These are phyloP conservation scores for Nicotiana obtusifolia DNA, from an alignment of 257 asterid species.

Conservation along the genomic window DNA sequence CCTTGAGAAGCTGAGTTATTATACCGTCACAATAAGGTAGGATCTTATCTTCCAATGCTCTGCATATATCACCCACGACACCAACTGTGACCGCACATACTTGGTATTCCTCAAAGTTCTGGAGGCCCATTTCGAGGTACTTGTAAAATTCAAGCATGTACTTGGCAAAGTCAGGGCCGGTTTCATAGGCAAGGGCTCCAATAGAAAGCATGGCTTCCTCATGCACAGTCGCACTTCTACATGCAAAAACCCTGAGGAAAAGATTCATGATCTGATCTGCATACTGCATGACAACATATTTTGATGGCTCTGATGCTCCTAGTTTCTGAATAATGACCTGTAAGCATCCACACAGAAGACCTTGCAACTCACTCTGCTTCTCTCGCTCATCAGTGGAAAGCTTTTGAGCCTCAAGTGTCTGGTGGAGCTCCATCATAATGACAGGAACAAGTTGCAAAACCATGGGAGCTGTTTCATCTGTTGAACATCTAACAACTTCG, in stretches of 20 bases:
- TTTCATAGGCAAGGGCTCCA: constrained; percentile 79
- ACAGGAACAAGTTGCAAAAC: constrained; percentile 72
- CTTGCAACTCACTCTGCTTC: constrained; percentile 74
- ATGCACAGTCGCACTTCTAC: constrained; percentile 82
- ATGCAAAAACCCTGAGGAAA: constrained; percentile 65
- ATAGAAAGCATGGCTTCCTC: constrained; percentile 95
- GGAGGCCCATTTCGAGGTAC: constrained; percentile 87
- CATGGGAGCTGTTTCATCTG: constrained; percentile 63
- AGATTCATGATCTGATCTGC: constrained; percentile 82
- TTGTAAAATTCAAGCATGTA: constrained; percentile 81
- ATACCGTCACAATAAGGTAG: constrained; percentile 79
- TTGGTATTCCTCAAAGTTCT: constrained; percentile 87
- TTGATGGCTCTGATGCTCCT: constrained; percentile 56
- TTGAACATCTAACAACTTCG: constrained; percentile 78
- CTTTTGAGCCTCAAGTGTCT: constrained; percentile 62
- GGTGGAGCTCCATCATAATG: constrained; percentile 75
- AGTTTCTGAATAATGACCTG: constrained; percentile 78
- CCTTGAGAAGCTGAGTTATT: constrained; percentile 76
- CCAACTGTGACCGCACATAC: constrained; percentile 89
- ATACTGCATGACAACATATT: constrained; percentile 58
- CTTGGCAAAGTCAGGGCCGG: constrained; percentile 61
- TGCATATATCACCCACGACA: constrained; percentile 83
- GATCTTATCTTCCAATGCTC: constrained; percentile 75
- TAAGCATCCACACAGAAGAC: constrained; percentile 79
- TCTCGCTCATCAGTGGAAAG: constrained; percentile 69